Evolutionary conservation across 768 basidiomycete genomes (phyloP), one percentile per base, ranked within the genome.

Genomic region (Leccinellum luteum): DNA sequence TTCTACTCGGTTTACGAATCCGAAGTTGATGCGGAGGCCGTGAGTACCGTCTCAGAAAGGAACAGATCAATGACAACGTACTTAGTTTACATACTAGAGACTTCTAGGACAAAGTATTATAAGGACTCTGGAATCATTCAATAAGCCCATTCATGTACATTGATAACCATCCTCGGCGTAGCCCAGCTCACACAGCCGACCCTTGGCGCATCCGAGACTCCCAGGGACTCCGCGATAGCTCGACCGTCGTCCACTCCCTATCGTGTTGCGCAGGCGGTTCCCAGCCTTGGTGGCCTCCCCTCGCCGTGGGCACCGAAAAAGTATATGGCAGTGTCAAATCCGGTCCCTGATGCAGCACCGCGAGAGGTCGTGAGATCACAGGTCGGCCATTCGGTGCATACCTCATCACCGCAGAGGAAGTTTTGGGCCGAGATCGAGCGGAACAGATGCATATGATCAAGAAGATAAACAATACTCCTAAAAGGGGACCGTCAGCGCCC

Each of bases 381-480:
- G 21, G 48, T 44, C 17, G 53, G 51, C 49, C 21, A 12, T 34
- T 38, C 15, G 51, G 57, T 7, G 31, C 58, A 34, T 48, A 55
- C 30, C 2, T 45, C 44, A 56, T 57, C 32, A 38, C 6, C 28
- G 32, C 15, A 14, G 43, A 7, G 3, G 49, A 19, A 21, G 15
- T 4, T 9, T n/a, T 38, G n/a, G 34, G 44, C 34, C 34, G 55
- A 2, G 27, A 27, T 38, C 51, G 48, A 28, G 9, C 19, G n/a
- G 48, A 44, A 48, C 19, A 51, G 10, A 54, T 4, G 21, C 50
- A 23, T 14, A 51, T 7, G 13, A 21, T 32, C 34, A 62, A 41
- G 43, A 56, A 54, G 4, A 50, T 3, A 5, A 64, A 1, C 41
- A 64, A 25, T 8, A 27, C 13, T 50, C 14, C 58, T 66, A 49